Evolutionary conservation across 2,329 filamentous ascomycete genomes (phyloP).

Genomic region (Aspergillus sclerotialis): DNA sequence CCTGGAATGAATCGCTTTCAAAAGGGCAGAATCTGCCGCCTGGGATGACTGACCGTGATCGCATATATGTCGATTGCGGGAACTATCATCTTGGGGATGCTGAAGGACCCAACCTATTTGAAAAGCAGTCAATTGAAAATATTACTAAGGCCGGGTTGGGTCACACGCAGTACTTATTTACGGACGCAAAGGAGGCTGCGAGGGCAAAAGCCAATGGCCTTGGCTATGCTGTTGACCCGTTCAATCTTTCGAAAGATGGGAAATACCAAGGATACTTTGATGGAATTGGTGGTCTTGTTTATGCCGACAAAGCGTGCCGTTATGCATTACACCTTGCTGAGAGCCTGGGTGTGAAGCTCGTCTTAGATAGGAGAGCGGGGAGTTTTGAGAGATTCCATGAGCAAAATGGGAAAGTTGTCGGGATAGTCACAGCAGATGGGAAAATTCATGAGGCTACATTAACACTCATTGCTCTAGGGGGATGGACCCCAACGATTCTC

Average conservation of each 20-base stretch:
- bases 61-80: slow-evolving; percentile 35
- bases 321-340: slow-evolving; percentile 40
- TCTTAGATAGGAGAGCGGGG: slow-evolving; percentile 27
- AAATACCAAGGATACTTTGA: slow-evolving; percentile 38
- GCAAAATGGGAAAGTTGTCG: slow-evolving; percentile 16
- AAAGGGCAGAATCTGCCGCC: slow-evolving; percentile 24
- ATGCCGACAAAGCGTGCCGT: slow-evolving; percentile 42
- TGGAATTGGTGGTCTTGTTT: slow-evolving; percentile 39
- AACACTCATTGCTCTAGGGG: slow-evolving; percentile 37
- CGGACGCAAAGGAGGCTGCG: slow-evolving; percentile 17
- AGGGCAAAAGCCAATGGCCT: slow-evolving; percentile 22
- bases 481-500: slow-evolving; percentile 39
- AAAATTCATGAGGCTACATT: slow-evolving; percentile 24
- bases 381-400: slow-evolving; percentile 6
- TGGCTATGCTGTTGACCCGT: slow-evolving; percentile 31
- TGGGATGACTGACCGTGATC: slow-evolving; percentile 30
- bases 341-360: slow-evolving; percentile 35
- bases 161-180: slow-evolving; percentile 30
- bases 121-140: slow-evolving; percentile 29
- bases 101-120: slow-evolving; percentile 21
- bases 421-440: slow-evolving; percentile 36
- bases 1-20: slow-evolving; percentile 34
- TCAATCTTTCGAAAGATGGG: slow-evolving; percentile 22
- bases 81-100: slow-evolving; percentile 13
- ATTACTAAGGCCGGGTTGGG: slow-evolving; percentile 29